Evolutionary conservation across 345 rosid species (phyloP).

Genomic region (Corymbia maculata): DNA sequence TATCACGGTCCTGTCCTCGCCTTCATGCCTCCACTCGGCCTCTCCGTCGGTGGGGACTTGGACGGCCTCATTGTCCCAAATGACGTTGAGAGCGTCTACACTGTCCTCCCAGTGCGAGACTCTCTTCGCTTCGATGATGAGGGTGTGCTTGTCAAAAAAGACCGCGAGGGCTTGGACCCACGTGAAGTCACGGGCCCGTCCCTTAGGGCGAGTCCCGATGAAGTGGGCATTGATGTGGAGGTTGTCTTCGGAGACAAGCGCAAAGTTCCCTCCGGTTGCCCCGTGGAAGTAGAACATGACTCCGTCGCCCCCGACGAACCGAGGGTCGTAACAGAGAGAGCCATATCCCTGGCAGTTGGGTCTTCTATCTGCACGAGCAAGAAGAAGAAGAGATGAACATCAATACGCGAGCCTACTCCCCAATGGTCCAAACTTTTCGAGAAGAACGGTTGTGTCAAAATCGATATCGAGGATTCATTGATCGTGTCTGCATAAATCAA

Average conservation of each 20-base stretch:
- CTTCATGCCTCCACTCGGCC: conserved; percentile 42
- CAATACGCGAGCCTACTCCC: background rate
- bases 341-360: conserved; percentile 73
- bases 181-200: conserved; percentile 76
- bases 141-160: conserved; percentile 61
- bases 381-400: background rate
- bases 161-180: conserved; percentile 82
- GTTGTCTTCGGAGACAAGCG: conserved; percentile 61
- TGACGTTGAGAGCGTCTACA: conserved; percentile 42
- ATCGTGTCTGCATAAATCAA: background rate
- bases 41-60: conserved; percentile 53
- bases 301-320: conserved; percentile 84
- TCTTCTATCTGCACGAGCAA: conserved; percentile 41
- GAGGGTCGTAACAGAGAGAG: conserved; percentile 76
- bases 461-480: background rate
- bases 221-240: conserved; percentile 86
- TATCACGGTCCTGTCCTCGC: conserved; percentile 28
- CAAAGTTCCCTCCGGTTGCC: conserved; percentile 74
- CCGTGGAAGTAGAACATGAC: conserved; percentile 93
- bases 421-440: background rate
- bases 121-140: conserved; percentile 50
- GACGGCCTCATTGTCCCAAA: conserved; percentile 42
- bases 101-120: conserved; percentile 48
- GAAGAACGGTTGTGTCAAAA: background rate
- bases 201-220: conserved; percentile 73